Base-by-base conservation (phyloP, 2,329 filamentous ascomycete species). In the Cercospora zeae-maydis region DNA sequence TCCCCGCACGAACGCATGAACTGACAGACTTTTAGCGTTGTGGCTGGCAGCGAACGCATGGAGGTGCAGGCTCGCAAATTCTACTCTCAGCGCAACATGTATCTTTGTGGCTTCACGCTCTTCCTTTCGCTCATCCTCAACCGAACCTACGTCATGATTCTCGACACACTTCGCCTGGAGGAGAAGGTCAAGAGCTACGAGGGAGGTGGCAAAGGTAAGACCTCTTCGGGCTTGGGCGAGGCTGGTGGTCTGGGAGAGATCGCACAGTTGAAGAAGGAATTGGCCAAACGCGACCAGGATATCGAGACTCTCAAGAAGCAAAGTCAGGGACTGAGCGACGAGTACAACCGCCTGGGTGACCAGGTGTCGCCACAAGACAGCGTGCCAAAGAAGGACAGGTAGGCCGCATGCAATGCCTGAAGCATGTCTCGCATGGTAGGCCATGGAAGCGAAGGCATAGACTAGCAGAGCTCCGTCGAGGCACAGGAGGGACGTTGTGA, bases 1-100 rank as follows among this genome's bases (percentile, higher is more conserved):
- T 51, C 14, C 19, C 27, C 10, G 27, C 16, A 21, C 21, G 21
- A 11, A 31, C 7, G 7, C 13, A 19, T 21, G 9, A 16, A 37
- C 68, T 73, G 55, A 74, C 63, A 45, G n/a, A 8, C 16, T 3
- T 58, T 27, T 70, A 86, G 89, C 75, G 82, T 83, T 62, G 87
- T 97, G 73, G 93, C 79, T 52, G 81, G 95, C 67, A 89, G 91
- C 75, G 95, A 98, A 77, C 93, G 95, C 68, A 92, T 96, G 86
- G 95, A 99, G 81, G 93, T 98, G 58, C 95, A 99, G 80, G 93
- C 95, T 69, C 92, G 95, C 85, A 99, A 99, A 82, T 99, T 99
- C 84, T 99, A 99, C 86, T 96, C 93, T 66, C 93, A 99, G 83
- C 93, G 95, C 79, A 99, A 99, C 87, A 99, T 99, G 95, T 99